A percentile compares a stretch with the other conserved stretches of the same genome.
Conservation (phyloP, 352 stramenopile genomes). For the Globisporangium parvum region DNA sequence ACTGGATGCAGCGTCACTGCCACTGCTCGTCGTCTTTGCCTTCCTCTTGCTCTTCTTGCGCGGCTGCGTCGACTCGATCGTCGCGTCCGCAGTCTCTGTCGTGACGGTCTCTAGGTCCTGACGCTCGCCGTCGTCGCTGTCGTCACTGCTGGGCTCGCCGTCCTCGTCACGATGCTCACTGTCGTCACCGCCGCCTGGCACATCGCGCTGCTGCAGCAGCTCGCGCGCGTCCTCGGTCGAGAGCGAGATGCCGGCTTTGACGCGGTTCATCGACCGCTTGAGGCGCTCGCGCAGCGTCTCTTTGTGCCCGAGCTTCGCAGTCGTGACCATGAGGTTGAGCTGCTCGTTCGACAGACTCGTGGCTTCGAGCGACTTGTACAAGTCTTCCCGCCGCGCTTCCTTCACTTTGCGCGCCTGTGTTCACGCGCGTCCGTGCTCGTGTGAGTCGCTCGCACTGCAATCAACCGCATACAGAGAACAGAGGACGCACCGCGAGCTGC, state of each 20-base stretch:
- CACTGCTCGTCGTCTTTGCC: slow-evolving; percentile 15
- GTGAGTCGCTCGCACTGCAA: not conserved
- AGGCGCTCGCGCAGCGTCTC: slow-evolving; percentile 74
- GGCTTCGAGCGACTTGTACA: slow-evolving; percentile 76
- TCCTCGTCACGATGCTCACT: slow-evolving; percentile 11
- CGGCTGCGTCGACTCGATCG: not conserved
- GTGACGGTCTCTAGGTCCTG: no score
- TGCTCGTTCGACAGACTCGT: slow-evolving; percentile 56
- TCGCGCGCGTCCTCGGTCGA: slow-evolving; percentile 42
- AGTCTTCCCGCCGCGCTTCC: slow-evolving; percentile 56
- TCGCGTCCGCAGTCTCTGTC: no score
- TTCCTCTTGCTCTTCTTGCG: slow-evolving; percentile 17
- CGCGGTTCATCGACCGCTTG: slow-evolving; percentile 68
- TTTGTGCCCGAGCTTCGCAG: slow-evolving; percentile 72
- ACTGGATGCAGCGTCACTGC: not conserved
- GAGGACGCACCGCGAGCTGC: slow-evolving; percentile 36
- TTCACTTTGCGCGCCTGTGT: slow-evolving; percentile 61
- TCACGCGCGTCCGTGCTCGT: not conserved
- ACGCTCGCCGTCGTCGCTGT: not conserved
- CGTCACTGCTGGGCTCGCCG: slow-evolving; percentile 13
- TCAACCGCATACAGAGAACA: no score
- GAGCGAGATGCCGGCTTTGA: slow-evolving; percentile 68
- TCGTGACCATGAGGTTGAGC: slow-evolving; percentile 71
- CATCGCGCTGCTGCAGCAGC: slow-evolving; percentile 42
- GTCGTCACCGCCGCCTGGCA: slow-evolving; percentile 15